A percentile compares a stretch with the other conserved stretches of the same genome.
These are phyloP conservation scores for Pseudocercospora musae DNA, from an alignment of 2,329 filamentous ascomycete species.

Conservation along the genomic window DNA sequence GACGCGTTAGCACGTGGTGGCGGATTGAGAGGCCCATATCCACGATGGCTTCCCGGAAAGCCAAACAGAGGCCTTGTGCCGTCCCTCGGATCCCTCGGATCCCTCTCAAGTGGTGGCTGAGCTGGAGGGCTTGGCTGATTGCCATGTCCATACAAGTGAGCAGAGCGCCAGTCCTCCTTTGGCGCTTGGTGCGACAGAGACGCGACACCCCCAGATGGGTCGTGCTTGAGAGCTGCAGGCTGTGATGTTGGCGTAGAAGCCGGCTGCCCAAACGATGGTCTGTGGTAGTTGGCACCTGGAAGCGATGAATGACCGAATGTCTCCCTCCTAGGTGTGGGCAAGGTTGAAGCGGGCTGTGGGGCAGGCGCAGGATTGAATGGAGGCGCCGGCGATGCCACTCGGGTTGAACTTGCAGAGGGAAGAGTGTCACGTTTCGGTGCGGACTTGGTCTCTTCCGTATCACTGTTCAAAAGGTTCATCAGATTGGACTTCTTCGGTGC, in stretches of 20 bases:
- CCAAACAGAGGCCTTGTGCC: constrained; percentile 18
- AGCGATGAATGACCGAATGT: constrained; percentile 30
- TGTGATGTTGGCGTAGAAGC: constrained; percentile 22
- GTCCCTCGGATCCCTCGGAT: constrained; percentile 22
- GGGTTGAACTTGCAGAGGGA: constrained; percentile 21
- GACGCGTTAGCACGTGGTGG: constrained; percentile 33
- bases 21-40: constrained; percentile 30
- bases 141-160: constrained; percentile 20
- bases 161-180: constrained; percentile 28
- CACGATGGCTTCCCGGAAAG: constrained; percentile 29
- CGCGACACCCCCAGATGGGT: constrained; percentile 19
- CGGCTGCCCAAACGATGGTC: constrained; percentile 24
- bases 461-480: constrained; percentile 35
- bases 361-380: constrained; percentile 16
- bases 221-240: constrained; percentile 27
- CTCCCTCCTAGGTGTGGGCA: constrained; percentile 23
- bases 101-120: constrained; percentile 29
- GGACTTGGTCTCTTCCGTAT: constrained; percentile 29
- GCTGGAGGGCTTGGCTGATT: constrained; percentile 24
- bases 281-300: constrained; percentile 26
- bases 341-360: constrained; percentile 20
- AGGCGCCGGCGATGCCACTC: constrained; percentile 27
- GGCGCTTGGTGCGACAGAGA: constrained; percentile 20
- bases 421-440: constrained; percentile 31
- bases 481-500: constrained; percentile 39